Evolutionary conservation across 192 early-diverging fungal genomes (phyloP).

Genomic region (Mortierella alpina): DNA sequence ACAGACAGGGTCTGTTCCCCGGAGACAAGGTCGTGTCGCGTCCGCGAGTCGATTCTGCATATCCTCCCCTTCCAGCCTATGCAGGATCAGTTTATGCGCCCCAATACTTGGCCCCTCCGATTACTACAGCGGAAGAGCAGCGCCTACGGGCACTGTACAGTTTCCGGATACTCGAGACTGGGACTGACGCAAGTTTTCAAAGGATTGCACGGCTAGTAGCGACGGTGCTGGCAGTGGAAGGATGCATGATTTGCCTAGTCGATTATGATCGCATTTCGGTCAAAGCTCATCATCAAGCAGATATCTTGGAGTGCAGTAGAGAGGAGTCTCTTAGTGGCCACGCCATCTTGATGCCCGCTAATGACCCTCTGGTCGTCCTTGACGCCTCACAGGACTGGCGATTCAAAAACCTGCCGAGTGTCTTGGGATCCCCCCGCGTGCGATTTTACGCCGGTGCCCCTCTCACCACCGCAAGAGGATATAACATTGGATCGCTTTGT

Average conservation of each 20-base stretch:
- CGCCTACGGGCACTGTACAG: constrained; percentile 42
- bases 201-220: constrained; percentile 37
- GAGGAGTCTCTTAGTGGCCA: constrained; percentile 44
- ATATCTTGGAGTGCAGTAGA: constrained; percentile 15
- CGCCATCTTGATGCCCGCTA: constrained; percentile 34
- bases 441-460: constrained; percentile 62
- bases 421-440: constrained; percentile 42
- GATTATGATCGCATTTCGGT: constrained; percentile 14
- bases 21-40: background rate
- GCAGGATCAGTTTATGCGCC: background rate
- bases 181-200: constrained; percentile 42
- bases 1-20: constrained; percentile 32
- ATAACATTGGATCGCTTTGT: constrained; percentile 60
- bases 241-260: constrained; percentile 43
- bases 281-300: constrained; percentile 25
- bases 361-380: constrained; percentile 49
- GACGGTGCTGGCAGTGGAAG: constrained; percentile 23
- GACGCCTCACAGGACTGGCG: constrained; percentile 60
- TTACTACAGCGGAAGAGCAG: constrained; percentile 25
- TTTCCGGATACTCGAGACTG: constrained; percentile 33
- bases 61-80: constrained; percentile 25
- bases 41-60: background rate
- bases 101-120: constrained; percentile 25
- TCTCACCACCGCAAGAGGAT: constrained; percentile 52
- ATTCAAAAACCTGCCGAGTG: constrained; percentile 58